Evolutionary conservation across 169 alveolate species (phyloP).

Genomic region (Plasmodium malariae): DNA sequence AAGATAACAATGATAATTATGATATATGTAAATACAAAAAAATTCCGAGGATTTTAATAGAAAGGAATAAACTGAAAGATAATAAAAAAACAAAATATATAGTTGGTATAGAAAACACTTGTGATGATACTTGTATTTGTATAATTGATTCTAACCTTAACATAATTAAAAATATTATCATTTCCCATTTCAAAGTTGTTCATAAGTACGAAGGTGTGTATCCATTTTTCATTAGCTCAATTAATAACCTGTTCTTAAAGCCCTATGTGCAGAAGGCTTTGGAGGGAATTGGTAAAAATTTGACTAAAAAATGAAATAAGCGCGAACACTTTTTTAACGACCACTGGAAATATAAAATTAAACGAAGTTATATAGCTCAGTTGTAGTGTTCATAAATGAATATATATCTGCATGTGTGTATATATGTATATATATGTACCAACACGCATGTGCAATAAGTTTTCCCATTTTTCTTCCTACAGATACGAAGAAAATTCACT

Average conservation of each 20-base stretch:
- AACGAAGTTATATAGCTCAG: no score
- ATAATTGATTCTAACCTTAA: constrained; percentile 47
- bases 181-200: constrained; percentile 67
- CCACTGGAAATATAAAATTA: no score
- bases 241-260: constrained; percentile 46
- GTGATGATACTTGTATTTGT: constrained; percentile 75
- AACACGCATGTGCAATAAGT: background rate
- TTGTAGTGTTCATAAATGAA: background rate
- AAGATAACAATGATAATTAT: constrained; percentile 17
- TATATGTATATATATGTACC: background rate
- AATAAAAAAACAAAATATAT: constrained; percentile 31
- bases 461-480: background rate
- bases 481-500: constrained; percentile 24
- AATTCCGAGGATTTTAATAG: constrained; percentile 49
- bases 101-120: constrained; percentile 73
- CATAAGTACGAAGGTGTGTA: constrained; percentile 71
- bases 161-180: constrained; percentile 54
- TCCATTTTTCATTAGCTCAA: constrained; percentile 66
- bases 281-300: constrained; percentile 46
- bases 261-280: constrained; percentile 42
- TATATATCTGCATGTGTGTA: background rate
- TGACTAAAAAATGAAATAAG: no score
- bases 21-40: constrained; percentile 54
- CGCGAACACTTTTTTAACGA: no score
- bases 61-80: constrained; percentile 38